A percentile compares a stretch with the other conserved stretches of the same genome.
These are phyloP conservation scores for Populus hybrid DNA, from an alignment of 441 rosid species.

Conservation along the genomic window DNA sequence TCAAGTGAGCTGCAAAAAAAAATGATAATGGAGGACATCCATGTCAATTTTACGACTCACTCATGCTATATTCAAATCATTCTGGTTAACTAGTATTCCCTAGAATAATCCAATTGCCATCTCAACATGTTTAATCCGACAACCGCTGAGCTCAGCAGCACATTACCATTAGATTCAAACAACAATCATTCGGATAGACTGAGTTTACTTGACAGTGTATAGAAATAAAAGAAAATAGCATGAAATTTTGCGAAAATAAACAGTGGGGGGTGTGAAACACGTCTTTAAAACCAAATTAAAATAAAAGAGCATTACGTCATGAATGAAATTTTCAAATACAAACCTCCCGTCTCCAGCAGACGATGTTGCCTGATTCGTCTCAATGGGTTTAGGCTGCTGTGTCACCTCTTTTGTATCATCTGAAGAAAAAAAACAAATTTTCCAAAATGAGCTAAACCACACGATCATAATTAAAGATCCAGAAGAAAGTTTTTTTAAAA, in stretches of 20 bases:
- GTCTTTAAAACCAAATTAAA: not conserved
- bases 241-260: not conserved
- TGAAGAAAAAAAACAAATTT: conserved; percentile 26
- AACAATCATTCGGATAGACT: not conserved
- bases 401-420: conserved; percentile 48
- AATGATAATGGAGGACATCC: not conserved
- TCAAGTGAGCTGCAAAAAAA: conserved; percentile 47
- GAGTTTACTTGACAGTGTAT: not conserved
- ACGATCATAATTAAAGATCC: not conserved
- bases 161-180: not conserved
- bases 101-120: not conserved
- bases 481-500: not conserved
- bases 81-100: conserved; percentile 1
- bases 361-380: conserved; percentile 43
- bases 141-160: not conserved
- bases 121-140: not conserved
- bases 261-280: not conserved
- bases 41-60: not conserved
- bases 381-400: conserved; percentile 31
- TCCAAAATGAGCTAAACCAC: conserved; percentile 1
- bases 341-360: conserved; percentile 60
- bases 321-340: conserved; percentile 21
- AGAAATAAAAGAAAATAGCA: not conserved
- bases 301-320: not conserved
- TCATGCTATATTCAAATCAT: not conserved